Base-by-base conservation (phyloP, 83 land plant genomes). In the Thuja plicata region DNA sequence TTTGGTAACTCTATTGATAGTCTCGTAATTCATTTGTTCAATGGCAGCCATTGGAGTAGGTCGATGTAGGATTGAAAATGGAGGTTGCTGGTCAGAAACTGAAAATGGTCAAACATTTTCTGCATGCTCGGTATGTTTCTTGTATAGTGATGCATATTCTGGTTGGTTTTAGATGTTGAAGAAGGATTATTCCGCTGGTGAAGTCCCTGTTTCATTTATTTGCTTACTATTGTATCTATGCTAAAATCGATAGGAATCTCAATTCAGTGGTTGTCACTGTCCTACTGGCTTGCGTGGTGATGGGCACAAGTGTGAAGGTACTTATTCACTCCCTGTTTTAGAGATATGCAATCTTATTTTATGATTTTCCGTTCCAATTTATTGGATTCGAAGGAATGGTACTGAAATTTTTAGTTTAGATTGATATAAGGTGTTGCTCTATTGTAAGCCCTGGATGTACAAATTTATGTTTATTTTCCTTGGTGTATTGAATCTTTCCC, bases 201-300 rank as follows among this genome's bases (percentile, higher is more conserved):
- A 83, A 46, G n/a, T 82, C 16, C 54, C 10, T 45, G 85, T 50
- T 27, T 82, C 85, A 43, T 82, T 46, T 46, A n/a, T 83, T 79
- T 80, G 48, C n/a, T 32, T 52, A 57, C 87, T 86, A 19, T 40
- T 32, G 70, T 52, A 37, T 57, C 13, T 35, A 21, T 57, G 70
- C 19, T 41, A 37, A 86, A 24, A 86, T 55, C 52, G 24, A 62
- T 87, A 90, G 92, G 89, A 87, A 76, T 74, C 89, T 32, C 84
- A 90, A 46, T 6, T 89, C 74, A 90, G 24, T 57, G 96, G 96
- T 8, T 95, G 96, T 70, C 71, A 89, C 35, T 95, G 96, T 62
- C 96, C 96, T 9, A 54, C 21, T 24, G 96, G 96, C 35, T 94
- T 95, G 57, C 57, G n/a, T 77, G 95, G 96, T 71, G 91, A 94